phyloP scores from a whole-genome alignment of 371 early-diverging fungal genomes.

The Zopfochytrium polystomum region DNA sequence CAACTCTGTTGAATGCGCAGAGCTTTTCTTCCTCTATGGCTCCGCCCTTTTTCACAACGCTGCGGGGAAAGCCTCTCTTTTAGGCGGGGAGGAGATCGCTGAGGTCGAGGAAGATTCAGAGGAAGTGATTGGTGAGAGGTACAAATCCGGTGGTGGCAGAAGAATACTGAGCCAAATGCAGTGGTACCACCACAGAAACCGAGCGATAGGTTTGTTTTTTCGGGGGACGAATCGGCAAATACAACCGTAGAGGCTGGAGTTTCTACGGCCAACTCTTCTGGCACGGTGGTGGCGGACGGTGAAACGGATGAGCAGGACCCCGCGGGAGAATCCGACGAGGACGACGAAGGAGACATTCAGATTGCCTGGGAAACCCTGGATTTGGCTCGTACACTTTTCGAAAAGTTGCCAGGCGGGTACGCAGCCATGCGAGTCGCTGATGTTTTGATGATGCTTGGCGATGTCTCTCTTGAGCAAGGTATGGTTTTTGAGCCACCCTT shows the following conservation, averaged over 20 bases:
- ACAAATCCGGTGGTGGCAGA: not conserved
- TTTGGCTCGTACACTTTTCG: constrained; percentile 77
- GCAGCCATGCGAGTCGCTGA: constrained; percentile 46
- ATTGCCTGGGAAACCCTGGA: constrained; percentile 87
- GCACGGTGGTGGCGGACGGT: not conserved
- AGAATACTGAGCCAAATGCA: not conserved
- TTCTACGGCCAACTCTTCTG: not conserved
- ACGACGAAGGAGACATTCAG: constrained; percentile 72
- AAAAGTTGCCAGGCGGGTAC: constrained; percentile 48
- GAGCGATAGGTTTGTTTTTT: constrained; percentile 18
- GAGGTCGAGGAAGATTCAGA: constrained; percentile 1
- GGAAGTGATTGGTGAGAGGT: not conserved
- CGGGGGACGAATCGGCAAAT: constrained; percentile 9
- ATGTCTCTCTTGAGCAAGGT: constrained; percentile 83
- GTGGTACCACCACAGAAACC: constrained; percentile 1
- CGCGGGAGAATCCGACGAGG: constrained; percentile 40
- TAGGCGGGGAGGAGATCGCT: constrained; percentile 27
- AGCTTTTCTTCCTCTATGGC: constrained; percentile 75
- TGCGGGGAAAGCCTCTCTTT: constrained; percentile 72
- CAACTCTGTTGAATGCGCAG: constrained; percentile 70
- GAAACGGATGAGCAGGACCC: constrained; percentile 46
- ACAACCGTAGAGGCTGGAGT: not conserved
- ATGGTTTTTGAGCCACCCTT: not conserved
- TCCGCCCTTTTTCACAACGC: constrained; percentile 73
- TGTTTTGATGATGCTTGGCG: constrained; percentile 41